A percentile compares a stretch with the other conserved stretches of the same genome.
phyloP scores from a whole-genome alignment of 768 basidiomycete species.

The Lactifluus piperatus region DNA sequence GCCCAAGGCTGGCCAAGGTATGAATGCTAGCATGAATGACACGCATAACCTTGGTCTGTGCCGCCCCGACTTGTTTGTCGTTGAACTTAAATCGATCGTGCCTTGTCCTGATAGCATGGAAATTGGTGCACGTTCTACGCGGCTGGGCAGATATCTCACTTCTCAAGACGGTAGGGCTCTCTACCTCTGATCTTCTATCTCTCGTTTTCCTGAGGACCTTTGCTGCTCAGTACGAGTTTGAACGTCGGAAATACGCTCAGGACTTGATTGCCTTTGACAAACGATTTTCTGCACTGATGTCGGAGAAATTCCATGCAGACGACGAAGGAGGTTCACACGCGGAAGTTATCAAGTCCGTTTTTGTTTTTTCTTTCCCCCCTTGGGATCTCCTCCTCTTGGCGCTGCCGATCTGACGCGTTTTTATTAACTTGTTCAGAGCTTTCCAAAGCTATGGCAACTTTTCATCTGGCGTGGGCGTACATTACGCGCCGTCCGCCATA shows the following conservation, averaged over 20 bases:
- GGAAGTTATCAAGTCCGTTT: slow-evolving; percentile 36
- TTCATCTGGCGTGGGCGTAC: slow-evolving; percentile 41
- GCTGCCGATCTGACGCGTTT: too few relatives aligned
- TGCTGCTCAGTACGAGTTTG: slow-evolving; percentile 37
- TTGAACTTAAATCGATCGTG: neutral
- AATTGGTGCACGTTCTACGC: slow-evolving; percentile 40
- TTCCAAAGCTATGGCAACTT: slow-evolving; percentile 40
- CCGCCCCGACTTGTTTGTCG: neutral
- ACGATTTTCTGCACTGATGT: slow-evolving; percentile 42
- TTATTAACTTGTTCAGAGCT: slow-evolving; percentile 24
- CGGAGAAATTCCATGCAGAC: slow-evolving; percentile 39
- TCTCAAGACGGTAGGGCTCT: slow-evolving; percentile 35
- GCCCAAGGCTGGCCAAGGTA: slow-evolving; percentile 36
- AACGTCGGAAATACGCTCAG: slow-evolving; percentile 45
- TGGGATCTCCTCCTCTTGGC: too few relatives aligned
- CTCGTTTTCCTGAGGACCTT: neutral
- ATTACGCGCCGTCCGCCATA: slow-evolving; percentile 36
- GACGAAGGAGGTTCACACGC: slow-evolving; percentile 38
- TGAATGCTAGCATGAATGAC: slow-evolving; percentile 49
- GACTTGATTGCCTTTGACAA: slow-evolving; percentile 49
- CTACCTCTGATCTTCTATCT: neutral
- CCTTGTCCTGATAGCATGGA: slow-evolving; percentile 34
- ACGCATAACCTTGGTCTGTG: slow-evolving; percentile 36
- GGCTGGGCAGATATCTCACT: slow-evolving; percentile 40
- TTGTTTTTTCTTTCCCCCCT: neutral